These are phyloP conservation scores for Sclerotinia sclerotiorum DNA, from an alignment of 2,329 filamentous ascomycete genomes.

Conservation along the genomic window DNA sequence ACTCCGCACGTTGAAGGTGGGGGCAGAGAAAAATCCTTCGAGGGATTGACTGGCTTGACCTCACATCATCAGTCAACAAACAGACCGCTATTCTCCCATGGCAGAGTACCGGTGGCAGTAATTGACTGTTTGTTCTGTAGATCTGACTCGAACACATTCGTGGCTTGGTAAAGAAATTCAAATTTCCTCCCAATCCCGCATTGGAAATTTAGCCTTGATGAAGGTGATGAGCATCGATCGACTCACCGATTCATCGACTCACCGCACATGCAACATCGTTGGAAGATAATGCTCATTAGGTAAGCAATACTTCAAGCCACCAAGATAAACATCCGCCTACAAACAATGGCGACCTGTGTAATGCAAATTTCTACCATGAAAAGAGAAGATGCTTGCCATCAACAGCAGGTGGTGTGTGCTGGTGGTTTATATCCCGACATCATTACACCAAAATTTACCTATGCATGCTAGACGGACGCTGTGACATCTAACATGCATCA, in stretches of 20 bases:
- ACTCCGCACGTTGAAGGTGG: background rate
- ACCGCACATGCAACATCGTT: background rate
- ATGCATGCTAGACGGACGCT: background rate
- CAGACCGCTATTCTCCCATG: constrained; percentile 18
- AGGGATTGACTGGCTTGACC: background rate
- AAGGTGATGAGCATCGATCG: background rate
- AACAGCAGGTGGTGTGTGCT: background rate
- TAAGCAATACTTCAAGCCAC: constrained; percentile 5
- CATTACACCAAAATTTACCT: background rate
- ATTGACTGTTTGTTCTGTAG: background rate
- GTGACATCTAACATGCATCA: background rate
- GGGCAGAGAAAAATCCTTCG: background rate
- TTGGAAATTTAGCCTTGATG: background rate
- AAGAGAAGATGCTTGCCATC: too few species aligned
- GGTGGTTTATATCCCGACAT: background rate
- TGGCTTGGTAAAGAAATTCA: background rate
- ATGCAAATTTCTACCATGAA: background rate
- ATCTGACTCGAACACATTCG: background rate
- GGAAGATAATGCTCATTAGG: background rate
- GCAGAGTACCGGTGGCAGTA: background rate
- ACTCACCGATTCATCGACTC: background rate
- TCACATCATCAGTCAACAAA: background rate
- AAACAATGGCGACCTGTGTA: background rate
- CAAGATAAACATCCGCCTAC: background rate
- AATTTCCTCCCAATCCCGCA: background rate